Conservation (phyloP, 1,139 yeast genomes). For the Candida pseudoviswanathii region DNA sequence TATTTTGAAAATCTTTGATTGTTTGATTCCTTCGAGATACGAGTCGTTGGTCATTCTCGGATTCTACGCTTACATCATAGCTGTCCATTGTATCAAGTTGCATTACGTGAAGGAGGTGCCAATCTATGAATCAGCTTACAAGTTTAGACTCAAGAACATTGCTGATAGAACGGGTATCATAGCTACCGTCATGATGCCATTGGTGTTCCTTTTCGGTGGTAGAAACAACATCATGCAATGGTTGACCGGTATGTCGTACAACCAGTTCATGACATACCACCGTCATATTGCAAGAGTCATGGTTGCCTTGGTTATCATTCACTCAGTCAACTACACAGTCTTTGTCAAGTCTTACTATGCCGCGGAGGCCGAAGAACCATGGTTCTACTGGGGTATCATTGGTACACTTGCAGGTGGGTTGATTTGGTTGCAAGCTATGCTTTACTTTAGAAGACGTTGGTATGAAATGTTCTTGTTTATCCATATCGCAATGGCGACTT, state of each 20-base stretch:
- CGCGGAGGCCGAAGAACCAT: no score
- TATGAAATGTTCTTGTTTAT: constrained; percentile 65
- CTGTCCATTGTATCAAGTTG: constrained; percentile 32
- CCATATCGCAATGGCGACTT: constrained; percentile 61
- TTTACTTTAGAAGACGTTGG: constrained; percentile 52
- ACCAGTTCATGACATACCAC: constrained; percentile 46
- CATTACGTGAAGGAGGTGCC: constrained; percentile 15
- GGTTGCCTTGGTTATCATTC: constrained; percentile 14
- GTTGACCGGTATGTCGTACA: constrained; percentile 66
- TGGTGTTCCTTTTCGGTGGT: constrained; percentile 59
- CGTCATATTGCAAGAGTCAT: no score
- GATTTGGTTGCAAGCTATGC: constrained; percentile 49
- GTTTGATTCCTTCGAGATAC: constrained; percentile 28
- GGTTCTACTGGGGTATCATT: no score
- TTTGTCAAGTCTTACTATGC: no score
- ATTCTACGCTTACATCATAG: constrained; percentile 48
- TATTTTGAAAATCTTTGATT: constrained; percentile 22
- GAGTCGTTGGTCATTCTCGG: constrained; percentile 26
- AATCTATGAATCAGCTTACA: not conserved
- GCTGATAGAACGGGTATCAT: constrained; percentile 60
- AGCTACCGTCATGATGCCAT: constrained; percentile 50
- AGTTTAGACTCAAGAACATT: constrained; percentile 34
- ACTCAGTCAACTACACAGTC: constrained; percentile 39
- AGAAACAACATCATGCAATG: constrained; percentile 67
- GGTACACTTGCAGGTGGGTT: constrained; percentile 19